Evolutionary conservation across 106 monocot species (phyloP).

Genomic region (Allium sativum): DNA sequence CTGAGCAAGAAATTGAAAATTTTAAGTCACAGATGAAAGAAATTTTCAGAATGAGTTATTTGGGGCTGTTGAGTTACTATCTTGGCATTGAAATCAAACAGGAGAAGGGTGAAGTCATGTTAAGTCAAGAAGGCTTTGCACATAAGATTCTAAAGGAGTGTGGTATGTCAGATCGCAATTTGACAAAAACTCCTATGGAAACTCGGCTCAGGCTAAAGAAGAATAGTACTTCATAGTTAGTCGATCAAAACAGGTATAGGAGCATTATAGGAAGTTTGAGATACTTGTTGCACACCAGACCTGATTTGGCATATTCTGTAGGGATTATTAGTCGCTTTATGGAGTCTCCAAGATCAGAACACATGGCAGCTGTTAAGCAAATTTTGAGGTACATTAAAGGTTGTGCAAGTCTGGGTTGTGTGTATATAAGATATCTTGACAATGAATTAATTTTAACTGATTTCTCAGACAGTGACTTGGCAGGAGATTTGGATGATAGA

Average conservation of each 20-base stretch:
- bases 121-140: background rate
- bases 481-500: conserved; percentile 1
- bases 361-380: conserved; percentile 1
- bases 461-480: background rate
- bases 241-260: conserved; percentile 1
- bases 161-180: conserved; percentile 15
- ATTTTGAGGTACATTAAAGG: conserved; percentile 4
- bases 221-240: background rate
- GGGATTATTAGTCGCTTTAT: conserved; percentile 4
- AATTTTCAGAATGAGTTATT: background rate
- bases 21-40: conserved; percentile 5
- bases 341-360: background rate
- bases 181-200: conserved; percentile 5
- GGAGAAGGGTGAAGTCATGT: background rate
- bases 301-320: background rate
- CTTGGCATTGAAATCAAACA: conserved; percentile 20
- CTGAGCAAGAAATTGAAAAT: background rate
- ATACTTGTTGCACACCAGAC: background rate
- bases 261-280: conserved; percentile 4
- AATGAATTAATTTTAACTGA: background rate
- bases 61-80: conserved; percentile 3
- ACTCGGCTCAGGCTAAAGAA: conserved; percentile 1
- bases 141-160: conserved; percentile 1
- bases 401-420: background rate
- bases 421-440: background rate